A percentile compares a stretch with the other conserved stretches of the same genome.
Conservation (phyloP, 352 stramenopile genomes). For the Thraustochytrium sp. region DNA sequence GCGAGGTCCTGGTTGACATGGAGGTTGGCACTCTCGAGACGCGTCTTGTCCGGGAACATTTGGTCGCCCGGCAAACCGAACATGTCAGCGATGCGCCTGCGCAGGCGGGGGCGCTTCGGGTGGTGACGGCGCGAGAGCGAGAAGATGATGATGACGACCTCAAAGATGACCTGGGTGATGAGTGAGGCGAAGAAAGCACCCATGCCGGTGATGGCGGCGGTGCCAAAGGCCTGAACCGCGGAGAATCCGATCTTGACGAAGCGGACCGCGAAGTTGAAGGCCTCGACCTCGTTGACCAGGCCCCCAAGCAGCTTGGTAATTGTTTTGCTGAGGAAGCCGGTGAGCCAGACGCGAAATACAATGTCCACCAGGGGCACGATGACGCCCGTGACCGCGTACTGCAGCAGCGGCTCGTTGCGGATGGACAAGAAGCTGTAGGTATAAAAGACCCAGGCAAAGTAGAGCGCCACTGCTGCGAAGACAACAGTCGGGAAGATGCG, state of each 20-base stretch:
- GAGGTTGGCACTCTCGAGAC: neutral
- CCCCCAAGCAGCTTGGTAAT: neutral
- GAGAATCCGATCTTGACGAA: slow-evolving; percentile 18
- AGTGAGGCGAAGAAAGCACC: slow-evolving; percentile 5
- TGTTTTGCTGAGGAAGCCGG: neutral
- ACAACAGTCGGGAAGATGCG: neutral
- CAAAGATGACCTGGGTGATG: neutral
- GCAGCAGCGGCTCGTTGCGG: neutral
- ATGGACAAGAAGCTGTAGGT: neutral
- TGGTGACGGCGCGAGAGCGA: neutral
- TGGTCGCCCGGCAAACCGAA: neutral
- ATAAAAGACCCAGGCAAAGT: neutral
- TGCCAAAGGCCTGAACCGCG: slow-evolving; percentile 9
- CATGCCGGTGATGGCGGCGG: neutral
- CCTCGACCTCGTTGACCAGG: neutral
- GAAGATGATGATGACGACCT: neutral
- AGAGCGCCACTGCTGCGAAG: neutral
- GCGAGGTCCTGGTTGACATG: neutral
- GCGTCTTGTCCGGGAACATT: slow-evolving; percentile 8
- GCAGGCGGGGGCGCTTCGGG: neutral
- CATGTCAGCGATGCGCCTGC: neutral
- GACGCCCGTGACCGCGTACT: neutral
- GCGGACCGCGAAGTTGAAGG: slow-evolving; percentile 4
- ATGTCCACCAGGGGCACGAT: neutral
- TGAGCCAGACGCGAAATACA: slow-evolving; percentile 1